Evolutionary conservation across 164 flowering plant genomes (phyloP), one percentile per base, ranked within the genome.

Genomic region (Saururus chinensis): DNA sequence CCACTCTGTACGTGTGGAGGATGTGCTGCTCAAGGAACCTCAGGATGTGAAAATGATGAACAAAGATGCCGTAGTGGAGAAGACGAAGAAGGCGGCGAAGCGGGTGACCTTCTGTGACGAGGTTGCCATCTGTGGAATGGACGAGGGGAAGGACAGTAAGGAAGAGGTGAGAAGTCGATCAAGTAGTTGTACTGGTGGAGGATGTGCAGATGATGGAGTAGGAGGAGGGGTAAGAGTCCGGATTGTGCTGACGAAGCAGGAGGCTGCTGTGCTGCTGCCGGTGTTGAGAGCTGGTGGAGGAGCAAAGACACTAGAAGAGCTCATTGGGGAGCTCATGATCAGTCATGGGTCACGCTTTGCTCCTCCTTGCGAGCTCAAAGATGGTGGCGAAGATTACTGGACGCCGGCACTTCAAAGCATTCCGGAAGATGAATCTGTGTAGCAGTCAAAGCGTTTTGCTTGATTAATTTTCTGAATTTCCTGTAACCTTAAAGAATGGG

Each of bases 231-330:
- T 55, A 14, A 55, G 7, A 12, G 35, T 55, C 23, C 25, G 19
- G 58, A 9, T 55, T 17, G 30, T 55, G 58, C 21, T 55, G 35
- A 24, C 35, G 58, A 55, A 55, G 58, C 35, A 55, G 19, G 58
- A 55, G 19, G 58, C 58, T 23, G 37, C 58, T 11, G 19, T 14
- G 14, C 37, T 55, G 5, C n/a, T 55, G 0, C 19, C 58, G 13
- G 6, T 55, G 58, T 24, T 16, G 35, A 7, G 23, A 55, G 17
- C 24, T 30, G 14, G 49, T 45, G 49, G 49, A 45, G 49, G 49
- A 24, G 17, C 17, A 13, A 55, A 55, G 17, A 55, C 58, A 10
- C 14, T 55, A 11, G 23, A 55, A 55, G 58, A 55, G 1, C 58
- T 23, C 30, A 24, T 55, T 13, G 30, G 25, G 58, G 35, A 55